Base-by-base conservation (phyloP, 2,329 filamentous ascomycete species). In the Paramyrothecium sp. region DNA sequence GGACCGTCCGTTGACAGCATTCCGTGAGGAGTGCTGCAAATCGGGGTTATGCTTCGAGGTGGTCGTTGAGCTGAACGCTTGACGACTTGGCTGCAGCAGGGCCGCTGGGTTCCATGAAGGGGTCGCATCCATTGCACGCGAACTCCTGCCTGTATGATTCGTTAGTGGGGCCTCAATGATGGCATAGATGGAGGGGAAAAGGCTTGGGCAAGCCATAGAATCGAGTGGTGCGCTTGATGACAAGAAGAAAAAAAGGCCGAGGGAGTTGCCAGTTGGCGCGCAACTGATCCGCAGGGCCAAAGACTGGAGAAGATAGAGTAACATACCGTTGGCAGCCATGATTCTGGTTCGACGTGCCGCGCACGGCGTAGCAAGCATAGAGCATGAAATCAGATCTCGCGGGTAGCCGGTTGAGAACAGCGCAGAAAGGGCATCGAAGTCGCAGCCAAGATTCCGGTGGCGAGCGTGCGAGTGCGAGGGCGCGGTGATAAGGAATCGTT, bases 41-140 rank as follows among this genome's bases (percentile, higher is more conserved):
- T 64, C 61, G 57, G 69, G 56, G 48, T 61, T 56, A 47, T 65
- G 67, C 47, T 58, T 63, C 52, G 67, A 58, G 54, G 69, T 30
- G 26, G 26, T 67, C 20, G 67, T 65, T 17, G 63, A 65, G 53
- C 63, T 71, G 53, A 64, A 63, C 53, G 63, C 66, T 59, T 63
- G 68, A 50, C 69, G 69, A 54, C 67, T 66, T 21, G 76, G 76
- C 61, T 78, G 74, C 53, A 78, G 68, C 53, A 78, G 61, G 16
- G 69, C 68, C 50, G 70, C 69, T n/a, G 76, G 71, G 58, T 77
- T 77, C 74, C 80, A 81, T 54, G 71, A 61, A 30, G 67, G 66
- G 61, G 69, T 54, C 48, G 62, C 64, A 50, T 59, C 67, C 51
- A 67, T 59, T 55, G 68, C 54, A 52, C 63, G 63, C 58, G 69